Evolutionary conservation across 495 filamentous ascomycete genomes (phyloP).

Genomic region (Amphirosellinia nigrospora): DNA sequence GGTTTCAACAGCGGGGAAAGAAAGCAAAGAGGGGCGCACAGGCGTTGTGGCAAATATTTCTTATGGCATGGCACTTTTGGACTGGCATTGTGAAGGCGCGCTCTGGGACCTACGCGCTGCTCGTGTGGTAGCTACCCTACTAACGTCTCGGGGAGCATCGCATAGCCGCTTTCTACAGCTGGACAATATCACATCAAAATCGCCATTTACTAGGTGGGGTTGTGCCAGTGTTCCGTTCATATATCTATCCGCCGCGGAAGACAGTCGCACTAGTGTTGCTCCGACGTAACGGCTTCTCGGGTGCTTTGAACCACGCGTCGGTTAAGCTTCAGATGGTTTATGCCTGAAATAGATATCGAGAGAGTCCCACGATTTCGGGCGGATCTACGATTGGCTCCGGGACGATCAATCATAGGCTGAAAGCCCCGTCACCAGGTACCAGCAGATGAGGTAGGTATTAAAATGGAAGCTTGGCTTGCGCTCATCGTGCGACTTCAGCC

Average conservation of each 20-base stretch:
- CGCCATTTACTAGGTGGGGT: neutral
- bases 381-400: neutral
- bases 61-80: neutral
- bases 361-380: neutral
- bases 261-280: slow-evolving; percentile 3
- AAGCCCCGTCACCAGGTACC: neutral
- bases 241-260: neutral
- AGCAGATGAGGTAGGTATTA: neutral
- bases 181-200: slow-evolving; percentile 8
- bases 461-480: neutral
- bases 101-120: neutral
- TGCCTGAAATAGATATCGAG: slow-evolving; percentile 15
- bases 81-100: neutral
- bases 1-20: slow-evolving; percentile 10
- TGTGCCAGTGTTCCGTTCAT: neutral
- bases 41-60: slow-evolving; percentile 15
- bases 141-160: neutral
- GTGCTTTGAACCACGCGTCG: neutral
- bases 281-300: slow-evolving; percentile 16
- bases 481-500: neutral
- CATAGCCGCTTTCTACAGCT: neutral
- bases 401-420: slow-evolving; percentile 15
- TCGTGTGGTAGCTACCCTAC: neutral
- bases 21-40: neutral
- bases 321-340: slow-evolving; percentile 15